Evolutionary conservation across 768 basidiomycete genomes (phyloP), one percentile per base, ranked within the genome.

Genomic region (Galerina marginata): DNA sequence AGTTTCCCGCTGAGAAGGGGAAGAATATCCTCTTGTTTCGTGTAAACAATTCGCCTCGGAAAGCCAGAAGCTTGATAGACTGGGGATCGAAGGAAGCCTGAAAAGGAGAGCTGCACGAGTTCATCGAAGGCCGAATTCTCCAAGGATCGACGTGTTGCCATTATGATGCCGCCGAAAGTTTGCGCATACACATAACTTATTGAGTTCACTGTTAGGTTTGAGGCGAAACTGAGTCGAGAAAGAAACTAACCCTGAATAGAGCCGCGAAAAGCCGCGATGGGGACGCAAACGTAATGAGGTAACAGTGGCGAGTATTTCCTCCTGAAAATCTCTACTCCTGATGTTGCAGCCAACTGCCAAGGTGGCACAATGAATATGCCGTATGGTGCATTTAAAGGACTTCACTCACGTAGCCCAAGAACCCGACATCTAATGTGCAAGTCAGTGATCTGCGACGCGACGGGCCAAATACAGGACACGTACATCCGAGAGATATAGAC

Each of bases 401-500:
- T 29, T n/a, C 3, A 63, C 64, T 59, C 42, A 67, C 67, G 52
- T 3, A 67, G 39, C 4, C 64, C 67, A 33, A 67, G 53, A 16
- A 61, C 60, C 9, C 67, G 61, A 36, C 60, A 67, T 23, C 67
- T 67, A 39, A 2, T 33, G n/a, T 25, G 25, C 15, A 16, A 12
- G 42, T 46, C n/a, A n/a, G 52, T 26, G 43, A 38, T n/a, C 6
- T 29, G 33, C 15, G 14, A 43, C 7, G 23, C 29, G 2, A 10
- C 16, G 10, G n/a, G 11, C 3, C 2, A 14, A 9, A 14, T 6
- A 20, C 9, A 48, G 4, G 11, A 14, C 37, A 53, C 60, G 39
- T 36, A 67, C 67, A 67, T 54, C 46, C 67, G 50, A 6, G 62
- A 55, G 6, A 67, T 60, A 15, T 59, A 67, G 9, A 64, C 23